These are phyloP conservation scores for Parmales sp. DNA, from an alignment of 108 stramenopile species.

Conservation along the genomic window DNA sequence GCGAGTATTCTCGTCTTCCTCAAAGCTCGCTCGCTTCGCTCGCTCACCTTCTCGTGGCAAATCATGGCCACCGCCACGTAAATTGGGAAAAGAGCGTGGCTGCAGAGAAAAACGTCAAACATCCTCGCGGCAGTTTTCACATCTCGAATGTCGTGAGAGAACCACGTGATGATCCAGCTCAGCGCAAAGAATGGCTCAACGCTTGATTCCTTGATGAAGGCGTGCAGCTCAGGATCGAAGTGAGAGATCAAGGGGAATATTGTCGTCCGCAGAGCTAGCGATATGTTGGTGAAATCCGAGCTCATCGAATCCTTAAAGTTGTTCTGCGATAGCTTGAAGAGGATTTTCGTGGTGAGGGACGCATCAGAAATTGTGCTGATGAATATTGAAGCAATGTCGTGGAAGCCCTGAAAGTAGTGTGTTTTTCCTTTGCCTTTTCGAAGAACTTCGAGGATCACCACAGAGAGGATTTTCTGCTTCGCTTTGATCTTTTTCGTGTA, in stretches of 20 bases:
- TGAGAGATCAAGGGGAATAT: constrained; percentile 51
- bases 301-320: constrained; percentile 56
- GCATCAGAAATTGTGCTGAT: too few relatives aligned
- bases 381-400: too few relatives aligned
- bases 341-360: too few relatives aligned
- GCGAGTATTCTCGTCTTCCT: too few relatives aligned
- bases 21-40: too few relatives aligned
- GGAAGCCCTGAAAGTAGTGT: too few relatives aligned
- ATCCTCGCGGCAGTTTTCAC: constrained; percentile 64
- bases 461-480: too few relatives aligned
- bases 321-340: constrained; percentile 46
- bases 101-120: constrained; percentile 73
- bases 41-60: too few relatives aligned
- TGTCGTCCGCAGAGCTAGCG: constrained; percentile 46
- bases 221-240: constrained; percentile 57
- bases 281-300: constrained; percentile 44
- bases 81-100: constrained; percentile 63
- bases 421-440: too few relatives aligned
- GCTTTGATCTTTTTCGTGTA: too few relatives aligned
- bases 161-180: constrained; percentile 84
- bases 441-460: too few relatives aligned
- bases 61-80: constrained; percentile 77
- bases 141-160: constrained; percentile 78
- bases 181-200: constrained; percentile 85
- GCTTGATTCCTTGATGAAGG: constrained; percentile 52